Evolutionary conservation across 192 early-diverging fungal genomes (phyloP).

Genomic region (Haplosporangium gracile): DNA sequence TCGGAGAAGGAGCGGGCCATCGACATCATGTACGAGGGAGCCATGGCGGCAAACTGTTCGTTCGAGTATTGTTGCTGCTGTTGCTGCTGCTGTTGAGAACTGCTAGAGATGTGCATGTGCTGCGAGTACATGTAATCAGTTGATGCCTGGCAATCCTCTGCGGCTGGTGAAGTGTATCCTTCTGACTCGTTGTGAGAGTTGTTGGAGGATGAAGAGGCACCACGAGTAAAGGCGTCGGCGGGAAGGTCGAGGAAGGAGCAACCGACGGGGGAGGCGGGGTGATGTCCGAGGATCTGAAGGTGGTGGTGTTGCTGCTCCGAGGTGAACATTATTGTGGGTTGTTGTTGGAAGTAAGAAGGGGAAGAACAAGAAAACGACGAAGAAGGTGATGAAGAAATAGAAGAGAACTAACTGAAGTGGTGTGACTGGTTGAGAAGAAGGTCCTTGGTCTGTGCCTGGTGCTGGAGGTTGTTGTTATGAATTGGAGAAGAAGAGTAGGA

Average conservation of each 20-base stretch:
- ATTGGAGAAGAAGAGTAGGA: neutral
- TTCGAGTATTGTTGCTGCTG: slow-evolving; percentile 35
- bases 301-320: slow-evolving; percentile 36
- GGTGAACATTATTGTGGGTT: neutral
- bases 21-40: slow-evolving; percentile 35
- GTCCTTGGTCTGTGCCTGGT: slow-evolving; percentile 43
- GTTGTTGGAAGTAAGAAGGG: slow-evolving; percentile 3
- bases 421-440: slow-evolving; percentile 19
- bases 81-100: neutral
- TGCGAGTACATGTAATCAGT: slow-evolving; percentile 21
- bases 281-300: slow-evolving; percentile 43
- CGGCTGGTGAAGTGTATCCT: neutral
- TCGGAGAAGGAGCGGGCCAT: slow-evolving; percentile 53
- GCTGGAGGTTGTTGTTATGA: neutral
- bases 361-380: slow-evolving; percentile 6
- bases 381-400: slow-evolving; percentile 21
- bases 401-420: slow-evolving; percentile 17
- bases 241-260: slow-evolving; percentile 39
- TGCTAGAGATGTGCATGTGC: slow-evolving; percentile 1
- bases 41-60: slow-evolving; percentile 38
- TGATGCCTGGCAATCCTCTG: slow-evolving; percentile 35
- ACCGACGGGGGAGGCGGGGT: slow-evolving; percentile 35
- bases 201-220: neutral
- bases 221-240: slow-evolving; percentile 15
- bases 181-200: neutral